Base-by-base conservation (phyloP, 805 yeast species). In the Kluyveromyces starmeri region DNA sequence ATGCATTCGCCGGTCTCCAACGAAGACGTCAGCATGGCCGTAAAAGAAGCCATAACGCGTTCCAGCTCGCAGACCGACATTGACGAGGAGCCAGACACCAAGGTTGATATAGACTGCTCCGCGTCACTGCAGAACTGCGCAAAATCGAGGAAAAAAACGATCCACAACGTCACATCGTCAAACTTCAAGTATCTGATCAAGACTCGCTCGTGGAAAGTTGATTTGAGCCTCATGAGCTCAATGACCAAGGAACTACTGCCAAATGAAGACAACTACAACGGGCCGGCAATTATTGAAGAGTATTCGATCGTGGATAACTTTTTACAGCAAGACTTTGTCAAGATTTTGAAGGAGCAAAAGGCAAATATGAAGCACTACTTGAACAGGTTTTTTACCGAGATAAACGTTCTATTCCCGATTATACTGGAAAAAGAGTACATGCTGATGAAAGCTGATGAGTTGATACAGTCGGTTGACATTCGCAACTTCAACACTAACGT, bases 231-330 rank as follows among this genome's bases (percentile, higher is more conserved):
- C 26, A 30, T 30, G 33, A 22, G 33, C 16, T 20, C 26, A 11
- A 30, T 30, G 33, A 12, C 33, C 8, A 30, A 30, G 15, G 18
- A 21, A 3, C 22, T 30, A 13, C 22, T 34, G 23, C 37, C 37
- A 13, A 34, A 34, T 15, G 32, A 34, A 15, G 37, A 34, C 13
- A 34, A 34, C 32, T 34, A 34, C 24, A 34, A 34, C 18, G 37
- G 32, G 7, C 32, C 37, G 12, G 37, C 32, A 14, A 27, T 34
- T n/a, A 34, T 34, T 13, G 32, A 34, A 27, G 37, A 34, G 20
- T 34, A 34, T 20, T 34, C 37, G 17, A 34, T 34, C 15, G 37
- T 34, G 15, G 37, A 34, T 22, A 34, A 34, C 20, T 34, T 34
- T 13, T 27, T 34, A 22, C 37, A 34, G 12, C 37, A 34, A 20